phyloP scores from a whole-genome alignment of 2,329 filamentous ascomycete genomes.

The Beauveria brongniartii region DNA sequence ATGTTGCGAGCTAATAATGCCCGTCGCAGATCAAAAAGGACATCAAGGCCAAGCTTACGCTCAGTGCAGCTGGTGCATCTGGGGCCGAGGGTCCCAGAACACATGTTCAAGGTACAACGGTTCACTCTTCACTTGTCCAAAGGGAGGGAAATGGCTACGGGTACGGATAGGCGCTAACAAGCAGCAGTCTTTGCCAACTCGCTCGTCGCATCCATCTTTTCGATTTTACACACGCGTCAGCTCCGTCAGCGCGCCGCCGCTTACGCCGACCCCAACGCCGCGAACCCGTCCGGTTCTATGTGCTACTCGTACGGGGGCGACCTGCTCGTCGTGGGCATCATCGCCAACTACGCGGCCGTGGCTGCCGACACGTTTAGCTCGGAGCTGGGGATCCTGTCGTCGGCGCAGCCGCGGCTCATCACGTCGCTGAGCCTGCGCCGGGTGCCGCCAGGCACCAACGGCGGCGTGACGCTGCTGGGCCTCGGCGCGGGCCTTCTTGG shows the following conservation, averaged over 20 bases:
- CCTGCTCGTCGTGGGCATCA: constrained; percentile 55
- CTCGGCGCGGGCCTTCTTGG: constrained; percentile 67
- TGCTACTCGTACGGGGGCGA: constrained; percentile 57
- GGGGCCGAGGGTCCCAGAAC: constrained; percentile 78
- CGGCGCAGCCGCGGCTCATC: constrained; percentile 69
- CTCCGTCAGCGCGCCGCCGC: constrained; percentile 39
- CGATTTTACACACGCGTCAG: constrained; percentile 52
- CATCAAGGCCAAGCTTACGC: constrained; percentile 72
- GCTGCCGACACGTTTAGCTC: constrained; percentile 91
- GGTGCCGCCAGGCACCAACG: constrained; percentile 88
- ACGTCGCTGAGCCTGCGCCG: constrained; percentile 67
- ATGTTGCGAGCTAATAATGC: constrained; percentile 12
- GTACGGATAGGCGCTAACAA: neutral
- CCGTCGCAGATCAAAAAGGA: constrained; percentile 69
- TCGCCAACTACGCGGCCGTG: constrained; percentile 83
- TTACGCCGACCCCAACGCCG: constrained; percentile 24
- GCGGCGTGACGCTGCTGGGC: constrained; percentile 73
- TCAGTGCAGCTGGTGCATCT: constrained; percentile 62
- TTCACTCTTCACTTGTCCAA: neutral
- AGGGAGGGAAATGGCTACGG: neutral
- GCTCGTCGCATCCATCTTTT: constrained; percentile 60
- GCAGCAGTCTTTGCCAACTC: constrained; percentile 73
- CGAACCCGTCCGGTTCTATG: constrained; percentile 31
- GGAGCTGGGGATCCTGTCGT: constrained; percentile 85
- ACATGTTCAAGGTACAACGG: constrained; percentile 60